These are phyloP conservation scores for Sporothrix euskadiensis DNA, from an alignment of 2,329 filamentous ascomycete genomes.

Conservation along the genomic window DNA sequence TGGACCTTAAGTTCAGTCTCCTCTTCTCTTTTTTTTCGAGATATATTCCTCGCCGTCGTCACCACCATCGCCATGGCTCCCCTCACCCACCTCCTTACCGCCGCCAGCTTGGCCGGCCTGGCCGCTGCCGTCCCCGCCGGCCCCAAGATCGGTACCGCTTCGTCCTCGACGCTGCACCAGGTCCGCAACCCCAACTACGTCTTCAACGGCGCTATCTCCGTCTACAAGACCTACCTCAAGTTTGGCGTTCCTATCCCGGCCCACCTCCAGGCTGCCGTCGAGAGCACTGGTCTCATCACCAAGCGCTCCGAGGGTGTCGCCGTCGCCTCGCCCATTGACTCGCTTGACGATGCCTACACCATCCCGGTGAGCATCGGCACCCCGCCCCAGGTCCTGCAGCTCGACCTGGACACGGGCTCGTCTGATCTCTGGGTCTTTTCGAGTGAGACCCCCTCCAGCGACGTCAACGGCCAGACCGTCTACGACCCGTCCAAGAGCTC, in stretches of 20 bases:
- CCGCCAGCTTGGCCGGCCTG: conserved; percentile 36
- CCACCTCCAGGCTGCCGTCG: conserved; percentile 40
- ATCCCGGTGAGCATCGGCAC: conserved; percentile 46
- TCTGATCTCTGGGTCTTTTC: conserved; percentile 44
- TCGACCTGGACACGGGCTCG: conserved; percentile 41
- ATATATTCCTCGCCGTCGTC: not conserved
- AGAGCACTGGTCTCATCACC: conserved; percentile 28
- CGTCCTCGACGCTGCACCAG: conserved; percentile 44
- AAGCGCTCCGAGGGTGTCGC: conserved; percentile 38
- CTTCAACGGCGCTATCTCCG: conserved; percentile 40
- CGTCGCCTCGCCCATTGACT: conserved; percentile 47
- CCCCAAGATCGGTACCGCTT: conserved; percentile 39
- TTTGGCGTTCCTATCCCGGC: conserved; percentile 42
- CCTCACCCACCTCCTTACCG: conserved; percentile 33
- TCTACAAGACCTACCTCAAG: conserved; percentile 46
- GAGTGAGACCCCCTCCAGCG: conserved; percentile 35
- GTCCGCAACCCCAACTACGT: conserved; percentile 41
- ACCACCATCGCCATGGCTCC: conserved; percentile 22
- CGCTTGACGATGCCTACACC: conserved; percentile 46
- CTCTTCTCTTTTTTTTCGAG: not conserved
- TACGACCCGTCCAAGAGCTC: conserved; percentile 39
- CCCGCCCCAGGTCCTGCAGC: conserved; percentile 37
- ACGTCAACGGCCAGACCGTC: conserved; percentile 36
- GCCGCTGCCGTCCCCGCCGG: conserved; percentile 37
- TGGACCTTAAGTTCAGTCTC: not conserved